Percentiles rank a stretch among this genome's conserved stretches.
Conservation (phyloP, 2,329 filamentous ascomycete genomes). For the Periconia macrospinosa region DNA sequence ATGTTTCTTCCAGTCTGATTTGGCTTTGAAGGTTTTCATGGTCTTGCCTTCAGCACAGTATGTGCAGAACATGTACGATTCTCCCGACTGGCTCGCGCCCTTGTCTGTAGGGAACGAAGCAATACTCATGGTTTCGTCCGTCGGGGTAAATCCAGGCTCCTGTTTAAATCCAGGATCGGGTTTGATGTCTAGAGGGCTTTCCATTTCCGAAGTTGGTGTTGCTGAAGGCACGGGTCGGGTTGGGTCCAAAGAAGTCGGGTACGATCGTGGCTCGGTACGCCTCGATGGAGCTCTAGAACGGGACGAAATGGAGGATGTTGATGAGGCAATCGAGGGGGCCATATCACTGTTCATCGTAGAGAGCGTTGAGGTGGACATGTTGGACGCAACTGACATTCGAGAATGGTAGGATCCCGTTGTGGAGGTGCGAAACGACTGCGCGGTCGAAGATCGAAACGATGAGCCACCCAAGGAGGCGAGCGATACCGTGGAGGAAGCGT, state of each 20-base stretch:
- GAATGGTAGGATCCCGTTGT: slow-evolving; percentile 36
- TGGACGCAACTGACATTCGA: slow-evolving; percentile 36
- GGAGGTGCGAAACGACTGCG: slow-evolving; percentile 23
- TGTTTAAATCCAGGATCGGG: slow-evolving; percentile 29
- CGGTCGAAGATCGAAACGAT: slow-evolving; percentile 36
- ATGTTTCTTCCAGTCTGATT: slow-evolving; percentile 45
- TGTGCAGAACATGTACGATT: slow-evolving; percentile 43
- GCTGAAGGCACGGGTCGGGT: slow-evolving; percentile 34
- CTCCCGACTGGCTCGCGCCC: slow-evolving; percentile 25
- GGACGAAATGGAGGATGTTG: slow-evolving; percentile 28
- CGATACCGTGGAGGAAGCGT: slow-evolving; percentile 14
- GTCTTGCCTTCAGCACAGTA: slow-evolving; percentile 40
- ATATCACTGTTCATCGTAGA: slow-evolving; percentile 32
- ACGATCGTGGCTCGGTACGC: slow-evolving; percentile 37
- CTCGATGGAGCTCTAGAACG: slow-evolving; percentile 26
- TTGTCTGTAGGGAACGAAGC: slow-evolving; percentile 29
- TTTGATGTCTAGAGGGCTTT: slow-evolving; percentile 34
- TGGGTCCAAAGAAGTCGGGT: slow-evolving; percentile 36
- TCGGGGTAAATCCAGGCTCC: slow-evolving; percentile 35
- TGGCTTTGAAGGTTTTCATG: slow-evolving; percentile 42
- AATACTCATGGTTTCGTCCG: slow-evolving; percentile 33
- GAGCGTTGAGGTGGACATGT: slow-evolving; percentile 31
- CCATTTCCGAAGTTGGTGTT: slow-evolving; percentile 33
- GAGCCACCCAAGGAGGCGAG: slow-evolving; percentile 18
- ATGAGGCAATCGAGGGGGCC: slow-evolving; percentile 33